Percentiles rank a stretch among this genome's conserved stretches.
These are phyloP conservation scores for Botrytis medusae DNA, from an alignment of 2,329 filamentous ascomycete species.

Conservation along the genomic window DNA sequence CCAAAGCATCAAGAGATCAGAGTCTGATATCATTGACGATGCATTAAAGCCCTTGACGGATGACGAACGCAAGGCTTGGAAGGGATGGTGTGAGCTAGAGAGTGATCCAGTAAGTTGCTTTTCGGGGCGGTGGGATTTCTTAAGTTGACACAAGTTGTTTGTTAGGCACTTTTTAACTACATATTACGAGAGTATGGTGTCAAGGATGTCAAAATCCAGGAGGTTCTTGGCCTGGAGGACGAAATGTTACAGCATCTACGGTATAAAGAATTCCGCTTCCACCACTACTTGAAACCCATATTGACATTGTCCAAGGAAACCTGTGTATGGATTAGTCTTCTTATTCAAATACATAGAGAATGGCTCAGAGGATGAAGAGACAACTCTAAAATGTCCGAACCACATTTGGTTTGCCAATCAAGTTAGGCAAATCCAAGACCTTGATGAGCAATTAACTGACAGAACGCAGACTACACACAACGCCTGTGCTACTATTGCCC, in stretches of 20 bases:
- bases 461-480: conserved; percentile 67
- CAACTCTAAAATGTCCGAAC: conserved; percentile 56
- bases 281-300: conserved; percentile 13
- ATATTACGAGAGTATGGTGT: conserved; percentile 81
- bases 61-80: conserved; percentile 60
- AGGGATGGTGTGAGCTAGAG: conserved; percentile 80
- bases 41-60: conserved; percentile 48
- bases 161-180: conserved; percentile 79
- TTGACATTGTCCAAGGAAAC: conserved; percentile 54
- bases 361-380: conserved; percentile 49
- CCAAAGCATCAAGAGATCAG: not conserved
- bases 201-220: conserved; percentile 68
- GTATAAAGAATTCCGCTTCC: conserved; percentile 44
- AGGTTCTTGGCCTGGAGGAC: conserved; percentile 73
- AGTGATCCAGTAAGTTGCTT: conserved; percentile 71
- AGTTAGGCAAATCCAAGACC: conserved; percentile 45
- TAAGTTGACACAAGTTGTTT: not conserved
- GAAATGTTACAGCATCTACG: conserved; percentile 61
- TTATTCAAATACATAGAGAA: conserved; percentile 69
- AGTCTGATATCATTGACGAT: conserved; percentile 24
- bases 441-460: not conserved
- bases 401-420: conserved; percentile 94
- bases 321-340: conserved; percentile 84
- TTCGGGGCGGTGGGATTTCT: not conserved
- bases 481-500: conserved; percentile 86